Evolutionary conservation across 2,329 filamentous ascomycete genomes (phyloP).

Genomic region (Xylaria polymorpha): DNA sequence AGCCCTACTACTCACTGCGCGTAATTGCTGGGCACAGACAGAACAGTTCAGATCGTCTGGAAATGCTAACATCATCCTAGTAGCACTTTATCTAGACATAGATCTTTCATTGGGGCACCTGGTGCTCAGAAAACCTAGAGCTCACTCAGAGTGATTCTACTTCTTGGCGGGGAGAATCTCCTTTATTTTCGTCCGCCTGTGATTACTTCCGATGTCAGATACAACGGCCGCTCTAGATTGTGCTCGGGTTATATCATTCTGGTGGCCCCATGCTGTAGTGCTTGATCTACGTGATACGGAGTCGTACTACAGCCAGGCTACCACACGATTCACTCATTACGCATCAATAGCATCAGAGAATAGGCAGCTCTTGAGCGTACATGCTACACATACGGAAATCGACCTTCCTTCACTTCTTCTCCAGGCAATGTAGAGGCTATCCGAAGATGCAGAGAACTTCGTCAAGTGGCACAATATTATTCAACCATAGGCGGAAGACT

Average conservation of each 20-base stretch:
- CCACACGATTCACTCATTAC: constrained; percentile 1
- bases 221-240: background rate
- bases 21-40: constrained; percentile 7
- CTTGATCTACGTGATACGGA: background rate
- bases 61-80: background rate
- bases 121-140: background rate
- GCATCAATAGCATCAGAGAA: background rate
- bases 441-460: background rate
- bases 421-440: background rate
- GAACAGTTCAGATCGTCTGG: background rate
- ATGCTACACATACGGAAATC: background rate
- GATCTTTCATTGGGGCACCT: background rate
- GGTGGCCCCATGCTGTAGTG: background rate
- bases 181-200: background rate
- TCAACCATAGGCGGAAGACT: background rate
- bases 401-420: background rate
- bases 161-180: background rate
- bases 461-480: background rate
- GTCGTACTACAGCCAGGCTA: background rate
- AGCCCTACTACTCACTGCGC: constrained; percentile 16
- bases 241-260: background rate
- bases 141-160: constrained; percentile 9
- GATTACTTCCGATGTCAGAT: background rate
- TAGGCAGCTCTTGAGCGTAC: background rate
- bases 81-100: constrained; percentile 1